Conservation (phyloP, 2,329 filamentous ascomycete species). For the Lecanicillium sp. region DNA sequence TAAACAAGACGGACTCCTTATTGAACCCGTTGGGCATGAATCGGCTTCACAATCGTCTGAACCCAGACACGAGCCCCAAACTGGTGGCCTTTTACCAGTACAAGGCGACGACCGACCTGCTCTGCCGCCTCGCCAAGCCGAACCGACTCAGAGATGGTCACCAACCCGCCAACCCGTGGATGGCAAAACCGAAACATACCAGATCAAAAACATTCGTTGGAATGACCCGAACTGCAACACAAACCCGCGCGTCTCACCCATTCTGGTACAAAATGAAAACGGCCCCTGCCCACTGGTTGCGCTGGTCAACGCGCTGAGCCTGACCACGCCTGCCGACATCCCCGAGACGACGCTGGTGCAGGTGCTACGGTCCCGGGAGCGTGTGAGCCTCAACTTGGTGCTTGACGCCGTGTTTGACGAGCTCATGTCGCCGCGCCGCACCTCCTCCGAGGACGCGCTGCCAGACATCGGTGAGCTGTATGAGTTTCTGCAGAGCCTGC, state of each 20-base stretch:
- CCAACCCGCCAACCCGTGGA: constrained; percentile 38
- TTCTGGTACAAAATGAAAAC: constrained; percentile 88
- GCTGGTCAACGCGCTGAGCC: constrained; percentile 82
- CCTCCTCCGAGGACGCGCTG: constrained; percentile 55
- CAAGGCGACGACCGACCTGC: constrained; percentile 25
- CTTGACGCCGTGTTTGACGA: constrained; percentile 91
- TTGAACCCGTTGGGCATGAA: constrained; percentile 12
- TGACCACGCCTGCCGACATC: constrained; percentile 65
- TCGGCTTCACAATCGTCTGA: not conserved
- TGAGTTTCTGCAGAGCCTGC: constrained; percentile 76
- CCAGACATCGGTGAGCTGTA: constrained; percentile 88
- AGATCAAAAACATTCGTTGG: constrained; percentile 89
- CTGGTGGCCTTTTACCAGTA: not conserved
- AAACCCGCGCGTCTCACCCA: constrained; percentile 72
- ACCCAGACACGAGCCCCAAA: not conserved
- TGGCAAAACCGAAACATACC: constrained; percentile 70
- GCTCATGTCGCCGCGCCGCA: constrained; percentile 71
- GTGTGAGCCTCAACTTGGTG: constrained; percentile 78
- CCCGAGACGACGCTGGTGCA: constrained; percentile 68
- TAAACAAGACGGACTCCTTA: not conserved
- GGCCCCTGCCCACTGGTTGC: constrained; percentile 91
- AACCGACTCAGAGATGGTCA: constrained; percentile 26
- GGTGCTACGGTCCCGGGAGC: constrained; percentile 71
- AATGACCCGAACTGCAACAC: constrained; percentile 55
- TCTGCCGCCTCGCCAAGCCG: constrained; percentile 32